These are phyloP conservation scores for Alternaria arborescens DNA, from an alignment of 2,329 filamentous ascomycete species.

Conservation along the genomic window DNA sequence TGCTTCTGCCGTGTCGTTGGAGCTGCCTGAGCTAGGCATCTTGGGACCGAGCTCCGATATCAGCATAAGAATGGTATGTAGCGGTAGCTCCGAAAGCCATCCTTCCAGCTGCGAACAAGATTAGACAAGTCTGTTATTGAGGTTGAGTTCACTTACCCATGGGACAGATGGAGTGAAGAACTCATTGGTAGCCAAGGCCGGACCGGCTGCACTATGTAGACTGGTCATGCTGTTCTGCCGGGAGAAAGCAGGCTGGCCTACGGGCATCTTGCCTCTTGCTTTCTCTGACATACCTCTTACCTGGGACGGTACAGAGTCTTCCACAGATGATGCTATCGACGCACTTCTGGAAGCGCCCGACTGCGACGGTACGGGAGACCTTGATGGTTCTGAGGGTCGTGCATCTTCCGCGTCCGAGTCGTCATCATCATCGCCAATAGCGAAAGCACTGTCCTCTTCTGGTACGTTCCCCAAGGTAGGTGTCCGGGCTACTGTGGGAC, in stretches of 20 bases:
- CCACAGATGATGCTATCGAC: constrained; percentile 67
- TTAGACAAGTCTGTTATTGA: constrained; percentile 27
- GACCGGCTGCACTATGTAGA: constrained; percentile 70
- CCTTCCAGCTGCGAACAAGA: constrained; percentile 73
- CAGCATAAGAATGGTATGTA: constrained; percentile 84
- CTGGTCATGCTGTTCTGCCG: constrained; percentile 90
- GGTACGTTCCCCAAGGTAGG: constrained; percentile 72
- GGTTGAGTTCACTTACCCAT: constrained; percentile 64
- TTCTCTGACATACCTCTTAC: constrained; percentile 96
- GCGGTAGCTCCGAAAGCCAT: constrained; percentile 89
- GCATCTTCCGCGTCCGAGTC: constrained; percentile 71
- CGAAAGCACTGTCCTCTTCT: constrained; percentile 82
- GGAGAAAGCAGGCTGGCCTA: constrained; percentile 81
- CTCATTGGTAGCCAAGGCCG: constrained; percentile 64
- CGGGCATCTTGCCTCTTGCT: constrained; percentile 93
- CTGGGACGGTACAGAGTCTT: constrained; percentile 84
- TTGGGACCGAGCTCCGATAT: constrained; percentile 69
- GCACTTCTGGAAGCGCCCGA: constrained; percentile 66
- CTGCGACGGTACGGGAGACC: constrained; percentile 42
- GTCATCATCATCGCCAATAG: constrained; percentile 88
- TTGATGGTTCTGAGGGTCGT: constrained; percentile 48
- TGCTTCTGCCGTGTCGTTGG: constrained; percentile 51
- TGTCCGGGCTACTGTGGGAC: constrained; percentile 66
- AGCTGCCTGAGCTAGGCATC: constrained; percentile 58
- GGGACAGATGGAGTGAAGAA: constrained; percentile 79